Evolutionary conservation across 306 rosid genomes (phyloP), one percentile per base, ranked within the genome.

Genomic region (Cyamopsis tetragonoloba): DNA sequence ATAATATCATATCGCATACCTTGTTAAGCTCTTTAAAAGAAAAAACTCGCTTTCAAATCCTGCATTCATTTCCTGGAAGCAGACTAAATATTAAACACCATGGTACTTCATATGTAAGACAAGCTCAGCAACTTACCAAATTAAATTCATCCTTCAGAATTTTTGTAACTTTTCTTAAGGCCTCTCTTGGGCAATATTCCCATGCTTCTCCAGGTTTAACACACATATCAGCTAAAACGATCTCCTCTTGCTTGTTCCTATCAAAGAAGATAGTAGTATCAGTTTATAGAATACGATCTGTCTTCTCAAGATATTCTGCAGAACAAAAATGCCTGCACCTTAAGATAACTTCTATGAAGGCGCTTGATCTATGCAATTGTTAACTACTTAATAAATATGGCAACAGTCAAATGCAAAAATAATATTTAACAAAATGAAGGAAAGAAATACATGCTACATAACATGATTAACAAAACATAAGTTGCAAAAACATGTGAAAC

Each of bases 31-130:
- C 76, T 86, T 92, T 79, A 92, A 79, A 67, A 92, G 87, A 38
- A 79, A 79, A 79, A 92, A 92, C 72, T 92, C 98, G 57, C 86
- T 92, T 78, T 92, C 98, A 61, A 92, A 89, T 49, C 98, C 98
- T 64, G 98, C 87, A 79, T 86, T 84, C 87, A 86, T 60, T 70
- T 34, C 96, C 98, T 92, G 78, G 61, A n/a, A 72, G 63, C 14
- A 68, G 35, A 70, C 41, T 9, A 22, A 66, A 75, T 69, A 23
- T 64, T 72, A 79, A 30, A 41, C 23, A 59, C 6, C 53, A 53
- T 3, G 12, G 38, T 34, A 49, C 8, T 22, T 49, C n/a, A 13
- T 1, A 10, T 8, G 12, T 41, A 77, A 49, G 55, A 66, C 32
- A 63, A 43, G 14, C 28, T 17, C 28, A 15, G 56, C 47, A 58